Conservation (phyloP, 108 stramenopile species). For the Tribonema minus region DNA sequence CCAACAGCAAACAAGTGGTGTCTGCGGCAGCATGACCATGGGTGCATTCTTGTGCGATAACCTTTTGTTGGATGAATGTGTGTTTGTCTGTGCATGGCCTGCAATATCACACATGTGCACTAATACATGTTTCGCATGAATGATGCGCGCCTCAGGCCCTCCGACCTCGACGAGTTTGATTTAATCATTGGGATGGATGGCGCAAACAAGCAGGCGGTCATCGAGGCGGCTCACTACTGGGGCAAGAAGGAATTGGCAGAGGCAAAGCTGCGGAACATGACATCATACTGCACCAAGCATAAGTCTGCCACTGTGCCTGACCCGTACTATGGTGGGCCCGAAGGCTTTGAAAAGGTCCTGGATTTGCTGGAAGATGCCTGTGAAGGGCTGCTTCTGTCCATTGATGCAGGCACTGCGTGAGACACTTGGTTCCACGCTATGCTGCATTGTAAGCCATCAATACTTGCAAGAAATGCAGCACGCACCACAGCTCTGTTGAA, state of each 20-base stretch:
- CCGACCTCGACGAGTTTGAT: slow-evolving; percentile 32
- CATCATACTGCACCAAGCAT: slow-evolving; percentile 33
- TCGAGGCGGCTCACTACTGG: slow-evolving; percentile 33
- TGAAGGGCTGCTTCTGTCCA: slow-evolving; percentile 29
- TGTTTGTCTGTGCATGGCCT: no score
- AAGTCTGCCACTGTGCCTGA: slow-evolving; percentile 35
- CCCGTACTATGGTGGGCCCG: slow-evolving; percentile 38
- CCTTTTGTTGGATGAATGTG: no score
- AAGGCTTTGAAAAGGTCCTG: slow-evolving; percentile 39
- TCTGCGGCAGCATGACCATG: no score
- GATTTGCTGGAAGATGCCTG: slow-evolving; percentile 41
- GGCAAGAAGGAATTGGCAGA: slow-evolving; percentile 16
- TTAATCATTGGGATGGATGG: slow-evolving; percentile 36
- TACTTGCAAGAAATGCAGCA: no score
- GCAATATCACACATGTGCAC: no score
- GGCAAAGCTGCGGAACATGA: slow-evolving; percentile 25
- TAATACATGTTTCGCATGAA: no score
- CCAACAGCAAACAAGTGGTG: no score
- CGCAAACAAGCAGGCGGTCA: slow-evolving; percentile 19
- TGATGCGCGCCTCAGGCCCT: slow-evolving; percentile 13
- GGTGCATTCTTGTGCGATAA: no score
- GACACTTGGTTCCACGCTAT: no score
- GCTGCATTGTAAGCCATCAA: no score
- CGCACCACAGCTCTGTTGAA: no score
- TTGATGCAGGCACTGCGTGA: no score